Evolutionary conservation across 306 rosid genomes (phyloP), one percentile per base, ranked within the genome.

Genomic region (Vigna trinervia): DNA sequence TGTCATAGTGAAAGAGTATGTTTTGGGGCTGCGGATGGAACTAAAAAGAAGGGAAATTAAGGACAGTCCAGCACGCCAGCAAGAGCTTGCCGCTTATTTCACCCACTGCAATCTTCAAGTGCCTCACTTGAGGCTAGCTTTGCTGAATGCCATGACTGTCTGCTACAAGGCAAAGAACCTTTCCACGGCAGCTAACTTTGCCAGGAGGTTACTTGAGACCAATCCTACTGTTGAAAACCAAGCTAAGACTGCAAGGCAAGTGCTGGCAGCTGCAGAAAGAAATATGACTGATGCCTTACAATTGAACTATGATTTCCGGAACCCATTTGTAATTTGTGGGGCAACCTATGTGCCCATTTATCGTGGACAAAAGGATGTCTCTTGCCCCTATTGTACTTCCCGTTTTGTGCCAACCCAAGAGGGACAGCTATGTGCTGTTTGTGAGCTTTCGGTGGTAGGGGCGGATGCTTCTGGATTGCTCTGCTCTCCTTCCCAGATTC

Each of bases 31-130:
- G 84, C 84, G 90, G 72, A 91, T 93, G 85, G 98, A 90, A 86
- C 88, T 91, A 66, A 89, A 86, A 80, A 88, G 97, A 80, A 86
- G 90, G 89, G 98, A 93, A 77, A 69, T 86, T 2, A 85, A 78
- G 81, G 96, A 88, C 74, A 11, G 87, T 76, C 94, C 90, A 15
- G 85, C 77, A 26, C 94, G 94, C 17, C 96, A 90, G 82, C 97
- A 88, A 77, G 98, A 94, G 86, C 98, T 94, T 26, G 98, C 98
- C 10, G 96, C 98, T 63, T 94, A 94, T 86, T 94, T 94, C 82
- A 94, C 98, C 12, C 97, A 94, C 86, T 91, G 98, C 88, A 87
- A 91, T 81, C 98, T 94, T 78, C 98, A 91, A 74, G 11, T 84
- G 71, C 96, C 98, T 82, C 98, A 94, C 85, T 84, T 94, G 84